A percentile compares a stretch with the other conserved stretches of the same genome.
These are phyloP conservation scores for Fusarium staphyleae DNA, from an alignment of 2,329 filamentous ascomycete genomes.

Conservation along the genomic window DNA sequence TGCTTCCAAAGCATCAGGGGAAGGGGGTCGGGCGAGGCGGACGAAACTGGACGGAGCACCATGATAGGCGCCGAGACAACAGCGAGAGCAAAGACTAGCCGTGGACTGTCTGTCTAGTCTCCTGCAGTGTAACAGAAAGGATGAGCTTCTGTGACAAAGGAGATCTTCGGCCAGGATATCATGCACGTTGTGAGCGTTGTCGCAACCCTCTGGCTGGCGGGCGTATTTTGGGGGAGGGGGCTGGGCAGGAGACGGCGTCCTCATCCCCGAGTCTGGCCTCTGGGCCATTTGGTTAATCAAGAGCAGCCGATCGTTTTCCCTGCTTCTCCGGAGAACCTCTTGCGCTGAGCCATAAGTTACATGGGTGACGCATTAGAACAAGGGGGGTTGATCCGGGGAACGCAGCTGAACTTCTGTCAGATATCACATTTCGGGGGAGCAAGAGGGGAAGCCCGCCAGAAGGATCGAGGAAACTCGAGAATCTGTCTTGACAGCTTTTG, in stretches of 20 bases:
- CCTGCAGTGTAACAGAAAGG: constrained; percentile 35
- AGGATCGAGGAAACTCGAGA: constrained; percentile 3
- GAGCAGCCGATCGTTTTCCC: constrained; percentile 16
- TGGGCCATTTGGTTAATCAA: neutral
- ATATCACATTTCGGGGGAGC: constrained; percentile 23
- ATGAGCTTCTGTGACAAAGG: constrained; percentile 25
- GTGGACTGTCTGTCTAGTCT: constrained; percentile 9
- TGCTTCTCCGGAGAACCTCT: constrained; percentile 1
- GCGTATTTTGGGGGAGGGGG: constrained; percentile 19
- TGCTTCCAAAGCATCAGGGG: constrained; percentile 4
- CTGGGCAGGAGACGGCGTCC: constrained; percentile 18
- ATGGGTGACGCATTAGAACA: constrained; percentile 26
- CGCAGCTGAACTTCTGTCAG: constrained; percentile 15
- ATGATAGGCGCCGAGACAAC: constrained; percentile 3
- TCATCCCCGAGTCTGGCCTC: constrained; percentile 6
- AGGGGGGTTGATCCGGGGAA: constrained; percentile 15
- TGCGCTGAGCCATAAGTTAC: constrained; percentile 20
- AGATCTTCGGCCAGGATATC: constrained; percentile 39
- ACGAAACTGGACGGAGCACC: neutral
- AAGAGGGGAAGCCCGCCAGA: constrained; percentile 9
- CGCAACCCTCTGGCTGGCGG: constrained; percentile 23
- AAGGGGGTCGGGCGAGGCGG: neutral
- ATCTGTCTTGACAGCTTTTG: neutral
- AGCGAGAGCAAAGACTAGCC: neutral
- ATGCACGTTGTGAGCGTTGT: constrained; percentile 24